phyloP scores from a whole-genome alignment of 192 early-diverging fungal genomes.

The Spinellus fusiger region DNA sequence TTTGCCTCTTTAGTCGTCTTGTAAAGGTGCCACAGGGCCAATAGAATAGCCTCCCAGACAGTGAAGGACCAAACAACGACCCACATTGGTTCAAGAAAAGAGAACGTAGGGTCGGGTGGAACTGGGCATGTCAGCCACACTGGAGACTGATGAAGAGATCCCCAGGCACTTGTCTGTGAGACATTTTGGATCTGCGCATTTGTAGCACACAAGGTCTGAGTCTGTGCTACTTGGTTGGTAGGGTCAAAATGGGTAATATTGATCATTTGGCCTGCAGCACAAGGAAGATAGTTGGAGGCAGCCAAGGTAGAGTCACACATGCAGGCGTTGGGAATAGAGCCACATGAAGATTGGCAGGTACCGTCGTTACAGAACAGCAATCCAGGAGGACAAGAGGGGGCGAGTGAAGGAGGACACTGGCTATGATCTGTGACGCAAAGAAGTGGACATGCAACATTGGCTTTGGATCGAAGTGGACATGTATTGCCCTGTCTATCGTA shows the following conservation, averaged over 20 bases:
- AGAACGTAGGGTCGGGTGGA: slow-evolving; percentile 36
- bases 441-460: slow-evolving; percentile 42
- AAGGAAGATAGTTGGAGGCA: slow-evolving; percentile 37
- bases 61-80: slow-evolving; percentile 46
- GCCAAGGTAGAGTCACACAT: slow-evolving; percentile 36
- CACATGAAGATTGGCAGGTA: slow-evolving; percentile 41
- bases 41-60: slow-evolving; percentile 36
- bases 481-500: slow-evolving; percentile 39
- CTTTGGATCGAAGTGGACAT: slow-evolving; percentile 44
- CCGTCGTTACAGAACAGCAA: slow-evolving; percentile 51
- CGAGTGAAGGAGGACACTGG: slow-evolving; percentile 42
- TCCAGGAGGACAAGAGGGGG: slow-evolving; percentile 31
- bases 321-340: slow-evolving; percentile 42
- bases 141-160: background rate
- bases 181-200: background rate
- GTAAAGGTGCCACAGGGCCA: slow-evolving; percentile 49
- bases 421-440: slow-evolving; percentile 44
- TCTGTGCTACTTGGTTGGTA: slow-evolving; percentile 32
- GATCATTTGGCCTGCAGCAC: slow-evolving; percentile 37
- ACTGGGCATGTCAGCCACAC: slow-evolving; percentile 50
- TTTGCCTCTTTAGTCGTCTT: slow-evolving; percentile 27
- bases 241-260: slow-evolving; percentile 46
- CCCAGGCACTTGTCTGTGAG: slow-evolving; percentile 10
- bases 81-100: slow-evolving; percentile 49
- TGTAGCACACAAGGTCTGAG: slow-evolving; percentile 21